phyloP scores from a whole-genome alignment of 1,284 basidiomycete species.

The Xerocomus amazonicus region DNA sequence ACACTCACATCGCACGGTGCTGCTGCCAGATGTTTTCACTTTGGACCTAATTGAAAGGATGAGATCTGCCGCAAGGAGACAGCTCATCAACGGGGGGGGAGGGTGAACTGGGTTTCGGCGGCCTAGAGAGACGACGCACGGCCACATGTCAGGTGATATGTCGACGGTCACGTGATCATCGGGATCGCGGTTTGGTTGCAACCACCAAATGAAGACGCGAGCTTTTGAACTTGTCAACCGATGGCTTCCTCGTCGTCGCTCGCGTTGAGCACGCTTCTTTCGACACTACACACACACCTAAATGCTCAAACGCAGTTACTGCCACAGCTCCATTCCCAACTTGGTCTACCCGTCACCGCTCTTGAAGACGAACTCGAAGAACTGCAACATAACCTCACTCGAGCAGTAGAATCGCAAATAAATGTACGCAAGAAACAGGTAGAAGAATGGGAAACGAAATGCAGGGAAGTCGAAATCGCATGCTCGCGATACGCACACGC shows the following conservation, averaged over 20 bases:
- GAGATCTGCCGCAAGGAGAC: too few species aligned
- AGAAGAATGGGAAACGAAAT: slow-evolving; percentile 63
- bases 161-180: slow-evolving; percentile 25
- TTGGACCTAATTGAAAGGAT: too few species aligned
- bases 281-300: slow-evolving; percentile 73
- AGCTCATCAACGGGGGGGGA: too few species aligned
- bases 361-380: slow-evolving; percentile 69
- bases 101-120: too few species aligned
- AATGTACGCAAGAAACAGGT: slow-evolving; percentile 65
- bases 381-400: slow-evolving; percentile 63
- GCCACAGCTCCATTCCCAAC: slow-evolving; percentile 66
- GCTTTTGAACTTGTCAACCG: slow-evolving; percentile 9
- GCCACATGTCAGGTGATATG: slow-evolving; percentile 21
- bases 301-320: slow-evolving; percentile 72
- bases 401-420: slow-evolving; percentile 68
- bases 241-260: slow-evolving; percentile 34
- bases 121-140: too few species aligned
- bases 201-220: slow-evolving; percentile 13
- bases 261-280: slow-evolving; percentile 58
- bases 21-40: too few species aligned
- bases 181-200: slow-evolving; percentile 20
- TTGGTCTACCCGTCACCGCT: slow-evolving; percentile 69
- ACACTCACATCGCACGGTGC: too few species aligned
- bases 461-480: slow-evolving; percentile 56
- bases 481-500: slow-evolving; percentile 62